These are phyloP conservation scores for Penicillium mononematosum DNA, from an alignment of 495 filamentous ascomycete species.

Conservation along the genomic window DNA sequence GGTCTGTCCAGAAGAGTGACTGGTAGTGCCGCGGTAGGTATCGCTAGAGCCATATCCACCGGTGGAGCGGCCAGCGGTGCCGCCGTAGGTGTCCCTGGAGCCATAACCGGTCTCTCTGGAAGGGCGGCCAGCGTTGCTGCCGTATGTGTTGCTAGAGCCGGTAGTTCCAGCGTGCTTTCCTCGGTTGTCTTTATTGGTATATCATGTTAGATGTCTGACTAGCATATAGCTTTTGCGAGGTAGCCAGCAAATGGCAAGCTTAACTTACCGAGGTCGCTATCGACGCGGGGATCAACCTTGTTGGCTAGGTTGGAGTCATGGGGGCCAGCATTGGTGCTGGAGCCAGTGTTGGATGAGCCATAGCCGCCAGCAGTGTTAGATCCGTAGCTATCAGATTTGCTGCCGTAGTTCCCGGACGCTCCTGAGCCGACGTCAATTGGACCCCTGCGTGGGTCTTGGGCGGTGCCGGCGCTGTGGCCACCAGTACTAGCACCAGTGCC, in stretches of 20 bases:
- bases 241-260: not conserved
- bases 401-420: not conserved
- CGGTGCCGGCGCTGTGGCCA: not conserved
- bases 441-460: slow-evolving; percentile 1
- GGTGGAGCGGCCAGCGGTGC: slow-evolving; percentile 5
- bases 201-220: not conserved
- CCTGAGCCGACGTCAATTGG: not conserved
- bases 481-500: not conserved
- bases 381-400: not conserved
- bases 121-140: too few species aligned
- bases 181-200: not conserved
- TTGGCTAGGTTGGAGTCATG: slow-evolving; percentile 29
- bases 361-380: slow-evolving; percentile 5
- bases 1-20: slow-evolving; percentile 2
- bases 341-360: slow-evolving; percentile 8
- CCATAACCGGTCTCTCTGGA: not conserved
- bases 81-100: not conserved
- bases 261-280: slow-evolving; percentile 27
- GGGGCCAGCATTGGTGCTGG: slow-evolving; percentile 14
- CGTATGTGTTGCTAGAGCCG: not conserved
- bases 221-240: too few species aligned
- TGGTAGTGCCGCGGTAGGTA: not conserved
- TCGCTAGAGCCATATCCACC: not conserved
- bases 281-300: slow-evolving; percentile 48
- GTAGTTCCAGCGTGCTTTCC: not conserved